phyloP scores from a whole-genome alignment of 257 asterid genomes.

The Solanum tarapatanum region DNA sequence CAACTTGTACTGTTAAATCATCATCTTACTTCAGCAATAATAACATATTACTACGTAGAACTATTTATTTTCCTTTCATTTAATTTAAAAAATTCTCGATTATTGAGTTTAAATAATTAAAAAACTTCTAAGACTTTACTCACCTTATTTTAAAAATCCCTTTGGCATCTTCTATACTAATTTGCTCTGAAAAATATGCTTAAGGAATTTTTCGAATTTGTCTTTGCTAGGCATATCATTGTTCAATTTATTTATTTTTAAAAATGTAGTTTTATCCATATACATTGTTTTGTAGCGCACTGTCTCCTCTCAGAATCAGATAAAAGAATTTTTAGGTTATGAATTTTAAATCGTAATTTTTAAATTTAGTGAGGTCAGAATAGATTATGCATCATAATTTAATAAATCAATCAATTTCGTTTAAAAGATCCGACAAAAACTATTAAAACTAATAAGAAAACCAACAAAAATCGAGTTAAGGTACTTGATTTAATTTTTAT shows the following conservation, averaged over 20 bases:
- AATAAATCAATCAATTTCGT: no score
- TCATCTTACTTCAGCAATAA: neutral
- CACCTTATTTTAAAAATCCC: neutral
- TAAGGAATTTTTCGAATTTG: neutral
- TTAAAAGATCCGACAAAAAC: neutral
- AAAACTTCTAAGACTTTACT: neutral
- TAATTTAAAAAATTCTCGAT: neutral
- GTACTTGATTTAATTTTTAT: no score
- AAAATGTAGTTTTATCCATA: neutral
- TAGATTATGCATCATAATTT: neutral
- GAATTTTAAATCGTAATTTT: no score
- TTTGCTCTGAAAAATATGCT: neutral
- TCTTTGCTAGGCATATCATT: neutral
- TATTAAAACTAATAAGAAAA: neutral
- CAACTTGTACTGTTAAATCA: neutral
- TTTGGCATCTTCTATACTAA: neutral
- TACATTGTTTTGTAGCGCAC: neutral
- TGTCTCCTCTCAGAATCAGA: neutral
- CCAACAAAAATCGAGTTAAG: neutral
- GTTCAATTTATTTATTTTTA: no score
- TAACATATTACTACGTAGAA: neutral
- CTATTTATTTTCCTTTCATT: neutral
- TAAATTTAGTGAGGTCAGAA: neutral
- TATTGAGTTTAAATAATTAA: neutral
- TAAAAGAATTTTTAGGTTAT: neutral